Evolutionary conservation across 768 basidiomycete genomes (phyloP).

Genomic region (Guyanaporus albipodus): DNA sequence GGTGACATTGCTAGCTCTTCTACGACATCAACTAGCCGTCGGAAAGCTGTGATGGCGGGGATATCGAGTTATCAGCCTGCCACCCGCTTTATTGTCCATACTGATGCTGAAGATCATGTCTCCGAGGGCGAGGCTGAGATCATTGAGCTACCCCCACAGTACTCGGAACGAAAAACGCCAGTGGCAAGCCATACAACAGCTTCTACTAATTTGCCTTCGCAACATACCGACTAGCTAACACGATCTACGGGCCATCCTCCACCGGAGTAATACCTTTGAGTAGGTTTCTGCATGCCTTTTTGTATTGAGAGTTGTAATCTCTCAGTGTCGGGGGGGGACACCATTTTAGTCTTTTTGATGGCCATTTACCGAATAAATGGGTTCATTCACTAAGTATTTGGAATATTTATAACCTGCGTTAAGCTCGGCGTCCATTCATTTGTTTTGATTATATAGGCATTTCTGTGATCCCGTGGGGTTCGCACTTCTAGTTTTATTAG

Average conservation of each 20-base stretch:
- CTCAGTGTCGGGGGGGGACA: too few species aligned
- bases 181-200: not conserved
- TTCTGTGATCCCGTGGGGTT: not conserved
- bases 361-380: not conserved
- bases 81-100: conserved; percentile 62
- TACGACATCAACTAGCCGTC: conserved; percentile 39
- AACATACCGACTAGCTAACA: conserved; percentile 1
- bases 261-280: conserved; percentile 1
- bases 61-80: conserved; percentile 35
- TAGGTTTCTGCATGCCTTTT: not conserved
- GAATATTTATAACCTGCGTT: conserved; percentile 6
- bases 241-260: conserved; percentile 9
- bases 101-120: conserved; percentile 58
- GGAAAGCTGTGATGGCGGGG: conserved; percentile 57
- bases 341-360: too few species aligned
- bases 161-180: conserved; percentile 47
- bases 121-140: conserved; percentile 47
- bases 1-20: conserved; percentile 21
- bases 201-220: conserved; percentile 13
- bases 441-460: conserved; percentile 2
- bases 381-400: conserved; percentile 1
- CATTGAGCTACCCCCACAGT: conserved; percentile 75
- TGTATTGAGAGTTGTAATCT: conserved; percentile 1
- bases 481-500: too few species aligned
- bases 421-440: conserved; percentile 3